phyloP scores from a whole-genome alignment of 176 grass and related monocot genomes.

The Aegilops longissima region DNA sequence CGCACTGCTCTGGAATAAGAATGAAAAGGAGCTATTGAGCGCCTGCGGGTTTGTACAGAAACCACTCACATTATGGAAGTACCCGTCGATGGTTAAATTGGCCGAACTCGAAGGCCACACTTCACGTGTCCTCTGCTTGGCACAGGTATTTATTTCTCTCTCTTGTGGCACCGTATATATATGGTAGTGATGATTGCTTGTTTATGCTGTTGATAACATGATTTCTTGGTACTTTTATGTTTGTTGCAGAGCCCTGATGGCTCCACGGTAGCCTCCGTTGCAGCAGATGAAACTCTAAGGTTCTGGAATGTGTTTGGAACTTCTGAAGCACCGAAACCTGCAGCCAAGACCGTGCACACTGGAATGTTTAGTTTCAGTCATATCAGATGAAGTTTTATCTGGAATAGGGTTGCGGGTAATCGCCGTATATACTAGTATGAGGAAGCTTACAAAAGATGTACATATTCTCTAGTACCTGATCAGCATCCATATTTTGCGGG shows the following conservation, averaged over 20 bases:
- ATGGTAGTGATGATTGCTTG: slow-evolving; percentile 10
- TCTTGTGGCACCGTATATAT: neutral
- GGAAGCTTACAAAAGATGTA: neutral
- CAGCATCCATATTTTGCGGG: neutral
- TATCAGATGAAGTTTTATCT: slow-evolving; percentile 42
- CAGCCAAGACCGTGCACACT: slow-evolving; percentile 16
- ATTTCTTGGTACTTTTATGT: slow-evolving; percentile 1
- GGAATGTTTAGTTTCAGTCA: slow-evolving; percentile 50
- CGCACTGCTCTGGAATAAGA: slow-evolving; percentile 62
- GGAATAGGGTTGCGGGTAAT: neutral
- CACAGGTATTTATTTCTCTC: slow-evolving; percentile 43
- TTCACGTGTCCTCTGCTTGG: slow-evolving; percentile 60
- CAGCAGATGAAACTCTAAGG: slow-evolving; percentile 58
- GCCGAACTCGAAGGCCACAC: slow-evolving; percentile 52
- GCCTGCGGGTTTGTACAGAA: slow-evolving; percentile 46
- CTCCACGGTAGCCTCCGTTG: slow-evolving; percentile 44
- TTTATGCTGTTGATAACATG: slow-evolving; percentile 7
- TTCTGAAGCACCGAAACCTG: slow-evolving; percentile 38
- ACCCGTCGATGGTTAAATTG: slow-evolving; percentile 57
- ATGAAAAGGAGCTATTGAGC: slow-evolving; percentile 53
- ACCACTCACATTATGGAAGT: slow-evolving; percentile 54
- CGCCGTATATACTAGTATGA: neutral
- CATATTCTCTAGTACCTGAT: neutral
- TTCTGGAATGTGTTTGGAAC: slow-evolving; percentile 61
- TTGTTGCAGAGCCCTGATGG: slow-evolving; percentile 61